Evolutionary conservation across 176 grass and related monocot genomes (phyloP), one percentile per base, ranked within the genome.

Genomic region (Bonia amplexicaulis): DNA sequence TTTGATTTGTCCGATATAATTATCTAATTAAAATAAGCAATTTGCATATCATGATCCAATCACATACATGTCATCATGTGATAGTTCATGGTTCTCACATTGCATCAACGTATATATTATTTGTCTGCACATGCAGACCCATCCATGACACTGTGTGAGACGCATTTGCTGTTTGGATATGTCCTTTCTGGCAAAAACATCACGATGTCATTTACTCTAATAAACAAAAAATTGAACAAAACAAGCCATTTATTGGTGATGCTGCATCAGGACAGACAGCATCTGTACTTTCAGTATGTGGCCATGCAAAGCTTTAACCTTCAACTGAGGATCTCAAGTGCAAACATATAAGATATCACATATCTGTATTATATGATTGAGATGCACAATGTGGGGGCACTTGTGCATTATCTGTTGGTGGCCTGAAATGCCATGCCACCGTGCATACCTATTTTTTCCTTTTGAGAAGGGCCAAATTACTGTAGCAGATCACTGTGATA

Each of bases 301-400:
- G 51, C 25, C 40, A 61, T 77, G 40, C 45, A 57, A 57, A 74
- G 53, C 76, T 31, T 80, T 46, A 75, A 44, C 47, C 48, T 84
- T 25, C 25, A 14, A 41, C 3, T 49, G 41, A 35, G 31, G 29
- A 55, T 75, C 41, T 86, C 41, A 84, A 84, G 58, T 80, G 79
- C 80, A 74, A 37, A 44, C 9, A 60, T 69, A 71, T 15, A 26
- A 40, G 51, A 31, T 59, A 12, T 51, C 70, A 65, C 1, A 23
- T 40, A 75, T 82, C 4, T 76, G 26, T 33, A 45, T 84, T 19
- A 5, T 15, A 79, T 80, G 73, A 52, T 51, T 79, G 66, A 83
- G 42, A 31, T 84, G 73, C 84, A 83, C 80, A 79, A 80, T 80
- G 67, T 90, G 67, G 80, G 67, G 66, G 33, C 19, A 61, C 74